phyloP scores from a whole-genome alignment of 306 rosid species.

The Trifolium pratense region DNA sequence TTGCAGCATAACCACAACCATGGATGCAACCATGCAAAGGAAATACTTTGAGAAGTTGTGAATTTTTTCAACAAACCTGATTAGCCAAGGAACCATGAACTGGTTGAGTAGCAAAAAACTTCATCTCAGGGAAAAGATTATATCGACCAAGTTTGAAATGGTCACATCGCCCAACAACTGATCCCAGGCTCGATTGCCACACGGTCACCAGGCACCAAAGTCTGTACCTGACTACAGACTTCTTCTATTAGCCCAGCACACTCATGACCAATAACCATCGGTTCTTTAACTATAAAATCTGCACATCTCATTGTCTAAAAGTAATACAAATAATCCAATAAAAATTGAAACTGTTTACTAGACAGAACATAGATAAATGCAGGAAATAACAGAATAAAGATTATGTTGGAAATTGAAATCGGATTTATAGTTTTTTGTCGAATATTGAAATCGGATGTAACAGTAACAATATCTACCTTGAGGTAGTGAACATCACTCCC shows the following conservation, averaged over 20 bases:
- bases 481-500: constrained; percentile 96
- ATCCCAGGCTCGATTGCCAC: constrained; percentile 94
- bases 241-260: constrained; percentile 90
- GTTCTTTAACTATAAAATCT: constrained; percentile 77
- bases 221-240: constrained; percentile 70
- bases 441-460: constrained; percentile 8
- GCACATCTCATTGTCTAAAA: constrained; percentile 77
- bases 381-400: no score
- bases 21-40: background rate
- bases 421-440: background rate
- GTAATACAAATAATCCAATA: constrained; percentile 29
- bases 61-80: constrained; percentile 62
- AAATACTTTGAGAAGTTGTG: constrained; percentile 21
- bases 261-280: constrained; percentile 96
- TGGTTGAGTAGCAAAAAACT: constrained; percentile 90
- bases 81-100: constrained; percentile 91
- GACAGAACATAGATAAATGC: no score
- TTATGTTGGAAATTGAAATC: background rate
- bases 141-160: constrained; percentile 83
- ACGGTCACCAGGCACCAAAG: constrained; percentile 66
- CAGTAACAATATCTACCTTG: constrained; percentile 52
- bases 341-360: no score
- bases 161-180: constrained; percentile 77
- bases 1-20: no score
- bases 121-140: constrained; percentile 86